These are phyloP conservation scores for Malassezia furfur DNA, from an alignment of 1,284 basidiomycete species.

Conservation along the genomic window DNA sequence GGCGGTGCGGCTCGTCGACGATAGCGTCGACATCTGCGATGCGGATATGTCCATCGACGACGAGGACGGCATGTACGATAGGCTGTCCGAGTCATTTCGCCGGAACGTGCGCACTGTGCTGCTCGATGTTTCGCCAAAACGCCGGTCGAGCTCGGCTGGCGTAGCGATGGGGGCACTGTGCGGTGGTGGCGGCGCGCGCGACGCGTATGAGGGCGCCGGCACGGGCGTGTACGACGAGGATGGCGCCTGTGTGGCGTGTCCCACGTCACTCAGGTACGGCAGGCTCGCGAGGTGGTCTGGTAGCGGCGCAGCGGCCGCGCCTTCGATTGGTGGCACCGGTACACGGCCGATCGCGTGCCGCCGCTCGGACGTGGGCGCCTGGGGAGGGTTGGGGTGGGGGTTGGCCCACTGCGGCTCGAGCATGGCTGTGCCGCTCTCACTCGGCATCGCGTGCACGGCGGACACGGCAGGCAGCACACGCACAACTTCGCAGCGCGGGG, in stretches of 20 bases:
- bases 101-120: no score
- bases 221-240: no score
- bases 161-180: neutral
- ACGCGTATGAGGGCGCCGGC: no score
- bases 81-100: no score
- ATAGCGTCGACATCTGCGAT: no score
- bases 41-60: no score
- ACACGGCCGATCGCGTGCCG: neutral
- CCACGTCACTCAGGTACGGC: neutral
- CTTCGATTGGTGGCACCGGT: neutral
- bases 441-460: no score
- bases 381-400: neutral
- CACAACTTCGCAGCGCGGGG: no score
- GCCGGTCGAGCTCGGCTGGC: neutral
- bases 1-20: neutral
- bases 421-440: neutral
- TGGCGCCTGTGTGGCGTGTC: no score
- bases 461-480: no score
- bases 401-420: neutral
- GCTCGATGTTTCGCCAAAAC: no score
- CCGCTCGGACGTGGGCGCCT: neutral
- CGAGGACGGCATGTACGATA: no score
- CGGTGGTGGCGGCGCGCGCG: neutral
- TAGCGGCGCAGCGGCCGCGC: neutral
- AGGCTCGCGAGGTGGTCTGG: neutral